phyloP scores from a whole-genome alignment of 768 basidiomycete genomes.

The Pulveroboletus sp. region DNA sequence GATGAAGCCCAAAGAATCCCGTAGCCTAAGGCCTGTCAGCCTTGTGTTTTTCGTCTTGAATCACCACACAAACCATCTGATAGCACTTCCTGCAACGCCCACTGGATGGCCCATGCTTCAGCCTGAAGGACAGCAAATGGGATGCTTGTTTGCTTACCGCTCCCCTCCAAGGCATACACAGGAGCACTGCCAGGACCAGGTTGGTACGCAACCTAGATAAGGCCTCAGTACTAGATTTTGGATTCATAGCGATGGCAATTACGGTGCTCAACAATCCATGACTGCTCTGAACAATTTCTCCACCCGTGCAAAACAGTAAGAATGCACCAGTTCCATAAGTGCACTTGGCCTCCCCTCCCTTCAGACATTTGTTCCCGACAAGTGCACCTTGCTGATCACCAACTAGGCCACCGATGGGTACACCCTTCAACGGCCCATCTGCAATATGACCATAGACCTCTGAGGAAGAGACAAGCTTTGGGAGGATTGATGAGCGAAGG shows the following conservation, averaged over 20 bases:
- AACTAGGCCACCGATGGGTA: constrained; percentile 86
- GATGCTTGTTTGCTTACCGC: constrained; percentile 52
- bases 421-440: constrained; percentile 60
- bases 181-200: constrained; percentile 73
- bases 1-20: constrained; percentile 87
- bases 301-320: constrained; percentile 90
- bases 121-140: neutral
- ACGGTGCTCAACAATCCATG: constrained; percentile 91
- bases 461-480: constrained; percentile 84
- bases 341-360: constrained; percentile 92
- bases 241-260: constrained; percentile 12
- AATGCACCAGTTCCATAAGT: constrained; percentile 98
- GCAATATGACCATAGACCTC: constrained; percentile 84
- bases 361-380: constrained; percentile 92
- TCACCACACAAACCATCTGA: constrained; percentile 64
- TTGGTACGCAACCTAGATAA: constrained; percentile 77
- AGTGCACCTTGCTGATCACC: constrained; percentile 99
- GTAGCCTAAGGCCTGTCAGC: constrained; percentile 48
- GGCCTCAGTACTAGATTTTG: neutral
- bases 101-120: constrained; percentile 39
- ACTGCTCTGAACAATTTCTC: constrained; percentile 74
- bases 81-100: constrained; percentile 90
- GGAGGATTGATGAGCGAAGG: constrained; percentile 71
- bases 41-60: neutral
- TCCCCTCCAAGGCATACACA: constrained; percentile 92